Base-by-base conservation (phyloP, 176 grass and related monocot genomes). In the Oryza officinalis region DNA sequence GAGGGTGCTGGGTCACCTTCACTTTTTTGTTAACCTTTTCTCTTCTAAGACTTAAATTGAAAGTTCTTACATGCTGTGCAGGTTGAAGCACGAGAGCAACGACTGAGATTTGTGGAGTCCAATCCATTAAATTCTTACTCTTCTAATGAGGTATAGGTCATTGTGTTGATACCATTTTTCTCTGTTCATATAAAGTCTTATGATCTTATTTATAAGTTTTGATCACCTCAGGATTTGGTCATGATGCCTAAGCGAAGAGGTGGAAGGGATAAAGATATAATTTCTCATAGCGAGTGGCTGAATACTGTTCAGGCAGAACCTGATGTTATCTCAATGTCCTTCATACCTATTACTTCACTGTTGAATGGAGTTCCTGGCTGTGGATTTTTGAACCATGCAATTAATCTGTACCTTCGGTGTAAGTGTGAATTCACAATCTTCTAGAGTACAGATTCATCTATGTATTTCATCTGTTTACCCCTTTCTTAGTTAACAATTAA, bases 331-430 rank as follows among this genome's bases (percentile, higher is more conserved):
- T 95, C 89, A 49, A 95, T 98, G 96, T 93, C 96, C 59, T 98
- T 98, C 88, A 79, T 98, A 76, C 96, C 96, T 67, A 98, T 98
- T 81, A 95, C 96, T 80, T 98, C 96, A 83, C 83, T 98, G 31
- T 89, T 98, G 89, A 94, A 92, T 87, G 96, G 93, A 84, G 91
- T 98, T 78, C 96, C 93, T 87, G 96, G 96, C 64, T 94, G 93
- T 84, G 96, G 96, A 60, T 98, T 98, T 89, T 81, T 98, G 84
- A 98, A 74, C 84, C 96, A 98, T 79, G 96, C 96, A 64, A 94
- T 98, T 83, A 98, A 98, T 92, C 78, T 95, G 17, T 98, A 98
- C 69, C 87, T 98, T 67, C 89, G 96, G 26, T 90, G 96, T 98
- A 92, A 93, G 88, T 86, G 63, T 47, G 69, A 63, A 63, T 78